phyloP scores from a whole-genome alignment of 2,329 filamentous ascomycete genomes.

The Aureobasidium leucospermi region DNA sequence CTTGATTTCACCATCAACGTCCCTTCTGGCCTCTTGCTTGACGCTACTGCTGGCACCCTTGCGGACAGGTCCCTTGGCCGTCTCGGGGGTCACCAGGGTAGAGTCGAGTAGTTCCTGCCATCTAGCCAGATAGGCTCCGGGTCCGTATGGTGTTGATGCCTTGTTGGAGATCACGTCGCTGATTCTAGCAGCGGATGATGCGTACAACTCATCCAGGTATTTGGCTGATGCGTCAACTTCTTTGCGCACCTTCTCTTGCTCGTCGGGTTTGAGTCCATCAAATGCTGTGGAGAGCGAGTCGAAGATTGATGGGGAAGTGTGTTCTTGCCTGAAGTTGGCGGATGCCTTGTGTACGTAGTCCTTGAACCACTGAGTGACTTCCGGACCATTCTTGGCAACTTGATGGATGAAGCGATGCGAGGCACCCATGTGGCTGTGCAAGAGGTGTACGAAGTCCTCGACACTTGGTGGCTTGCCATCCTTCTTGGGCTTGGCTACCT shows the following conservation, averaged over 20 bases:
- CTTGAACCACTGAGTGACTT: constrained; percentile 54
- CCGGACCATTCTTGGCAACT: constrained; percentile 59
- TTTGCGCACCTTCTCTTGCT: constrained; percentile 40
- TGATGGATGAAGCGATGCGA: constrained; percentile 66
- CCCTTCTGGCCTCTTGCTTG: constrained; percentile 29
- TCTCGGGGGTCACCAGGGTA: constrained; percentile 60
- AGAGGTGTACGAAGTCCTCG: constrained; percentile 62
- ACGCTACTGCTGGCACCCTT: constrained; percentile 28
- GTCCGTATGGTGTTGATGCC: constrained; percentile 46
- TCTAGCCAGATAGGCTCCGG: constrained; percentile 63
- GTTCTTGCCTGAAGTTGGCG: constrained; percentile 44
- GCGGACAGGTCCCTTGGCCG: constrained; percentile 45
- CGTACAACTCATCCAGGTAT: constrained; percentile 52
- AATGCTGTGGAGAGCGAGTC: constrained; percentile 33
- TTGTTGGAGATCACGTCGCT: constrained; percentile 46
- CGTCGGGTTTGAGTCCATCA: constrained; percentile 39
- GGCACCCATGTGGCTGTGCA: constrained; percentile 56
- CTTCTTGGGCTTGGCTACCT: constrained; percentile 34
- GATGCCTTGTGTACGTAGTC: constrained; percentile 54
- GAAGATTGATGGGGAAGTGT: constrained; percentile 18
- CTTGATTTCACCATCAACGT: constrained; percentile 27
- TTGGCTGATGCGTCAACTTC: constrained; percentile 53
- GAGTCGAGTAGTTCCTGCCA: constrained; percentile 67
- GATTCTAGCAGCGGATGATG: constrained; percentile 49
- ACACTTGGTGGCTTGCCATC: constrained; percentile 47